These are phyloP conservation scores for Amyloporia xantha DNA, from an alignment of 768 basidiomycete species.

Conservation along the genomic window DNA sequence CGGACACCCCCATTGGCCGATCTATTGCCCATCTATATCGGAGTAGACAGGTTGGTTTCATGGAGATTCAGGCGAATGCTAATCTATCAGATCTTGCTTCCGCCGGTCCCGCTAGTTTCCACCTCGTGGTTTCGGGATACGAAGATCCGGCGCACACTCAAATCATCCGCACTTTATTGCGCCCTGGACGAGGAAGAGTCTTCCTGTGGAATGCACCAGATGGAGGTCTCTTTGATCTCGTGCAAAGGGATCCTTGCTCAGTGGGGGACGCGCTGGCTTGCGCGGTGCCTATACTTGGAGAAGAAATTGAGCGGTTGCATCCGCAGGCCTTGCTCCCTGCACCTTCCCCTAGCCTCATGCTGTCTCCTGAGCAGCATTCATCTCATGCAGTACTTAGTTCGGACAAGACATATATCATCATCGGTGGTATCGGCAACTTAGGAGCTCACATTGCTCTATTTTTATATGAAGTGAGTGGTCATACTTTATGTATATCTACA, in stretches of 20 bases:
- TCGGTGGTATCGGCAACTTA: conserved; percentile 34
- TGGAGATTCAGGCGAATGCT: background rate
- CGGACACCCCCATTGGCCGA: conserved; percentile 1
- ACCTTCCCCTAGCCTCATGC: background rate
- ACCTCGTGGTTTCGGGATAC: conserved; percentile 10
- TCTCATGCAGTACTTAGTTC: background rate
- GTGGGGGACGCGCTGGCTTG: conserved; percentile 10
- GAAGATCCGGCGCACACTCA: background rate
- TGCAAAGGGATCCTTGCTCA: conserved; percentile 5
- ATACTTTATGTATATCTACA: background rate
- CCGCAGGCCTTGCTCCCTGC: background rate
- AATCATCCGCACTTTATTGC: background rate
- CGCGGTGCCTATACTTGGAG: background rate
- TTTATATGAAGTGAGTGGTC: conserved; percentile 32
- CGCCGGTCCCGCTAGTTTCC: background rate
- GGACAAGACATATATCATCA: conserved; percentile 28
- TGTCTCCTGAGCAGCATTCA: background rate
- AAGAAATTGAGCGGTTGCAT: no score
- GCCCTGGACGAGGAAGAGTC: conserved; percentile 1
- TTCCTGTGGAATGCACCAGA: conserved; percentile 11
- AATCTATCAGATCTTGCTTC: background rate
- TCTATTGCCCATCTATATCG: background rate
- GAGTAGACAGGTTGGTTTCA: background rate
- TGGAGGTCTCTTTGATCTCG: conserved; percentile 1
- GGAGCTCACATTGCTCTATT: conserved; percentile 32